Evolutionary conservation across 2,329 filamentous ascomycete genomes (phyloP).

Genomic region (Thelonectria blattea): DNA sequence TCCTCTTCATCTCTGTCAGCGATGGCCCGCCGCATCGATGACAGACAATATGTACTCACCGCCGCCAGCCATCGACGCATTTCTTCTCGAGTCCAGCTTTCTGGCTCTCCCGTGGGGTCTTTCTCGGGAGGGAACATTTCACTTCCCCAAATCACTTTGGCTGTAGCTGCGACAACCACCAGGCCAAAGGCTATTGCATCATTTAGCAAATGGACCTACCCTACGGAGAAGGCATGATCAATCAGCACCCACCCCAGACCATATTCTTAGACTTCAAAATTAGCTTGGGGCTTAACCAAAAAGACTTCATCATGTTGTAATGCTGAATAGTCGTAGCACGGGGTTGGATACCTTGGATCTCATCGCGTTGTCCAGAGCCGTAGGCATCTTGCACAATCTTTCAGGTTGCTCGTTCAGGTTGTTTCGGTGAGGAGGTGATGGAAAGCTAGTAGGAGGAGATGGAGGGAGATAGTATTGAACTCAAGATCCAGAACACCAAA

Average conservation of each 20-base stretch:
- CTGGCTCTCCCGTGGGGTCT: constrained; percentile 79
- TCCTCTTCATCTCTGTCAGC: constrained; percentile 44
- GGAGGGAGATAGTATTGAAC: background rate
- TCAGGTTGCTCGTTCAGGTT: background rate
- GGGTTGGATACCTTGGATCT: constrained; percentile 33
- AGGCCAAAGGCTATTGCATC: constrained; percentile 73
- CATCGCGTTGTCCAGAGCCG: constrained; percentile 32
- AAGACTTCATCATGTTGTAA: too few species aligned
- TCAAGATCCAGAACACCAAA: background rate
- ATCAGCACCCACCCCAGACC: constrained; percentile 64
- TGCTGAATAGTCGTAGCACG: background rate
- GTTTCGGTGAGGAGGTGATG: too few species aligned
- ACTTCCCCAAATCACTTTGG: constrained; percentile 84
- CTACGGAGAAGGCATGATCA: constrained; percentile 16
- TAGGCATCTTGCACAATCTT: constrained; percentile 26
- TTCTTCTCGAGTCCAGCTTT: constrained; percentile 79
- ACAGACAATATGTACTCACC: constrained; percentile 58
- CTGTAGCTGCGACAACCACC: constrained; percentile 79
- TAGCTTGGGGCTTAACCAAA: constrained; percentile 1
- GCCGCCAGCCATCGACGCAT: constrained; percentile 79
- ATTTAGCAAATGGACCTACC: constrained; percentile 25
- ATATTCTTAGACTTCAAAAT: constrained; percentile 59
- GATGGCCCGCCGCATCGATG: background rate
- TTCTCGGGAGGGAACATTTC: constrained; percentile 78
- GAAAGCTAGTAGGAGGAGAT: too few species aligned